Evolutionary conservation across 2,329 filamentous ascomycete species (phyloP).

Genomic region (Pseudogymnoascus sp.): DNA sequence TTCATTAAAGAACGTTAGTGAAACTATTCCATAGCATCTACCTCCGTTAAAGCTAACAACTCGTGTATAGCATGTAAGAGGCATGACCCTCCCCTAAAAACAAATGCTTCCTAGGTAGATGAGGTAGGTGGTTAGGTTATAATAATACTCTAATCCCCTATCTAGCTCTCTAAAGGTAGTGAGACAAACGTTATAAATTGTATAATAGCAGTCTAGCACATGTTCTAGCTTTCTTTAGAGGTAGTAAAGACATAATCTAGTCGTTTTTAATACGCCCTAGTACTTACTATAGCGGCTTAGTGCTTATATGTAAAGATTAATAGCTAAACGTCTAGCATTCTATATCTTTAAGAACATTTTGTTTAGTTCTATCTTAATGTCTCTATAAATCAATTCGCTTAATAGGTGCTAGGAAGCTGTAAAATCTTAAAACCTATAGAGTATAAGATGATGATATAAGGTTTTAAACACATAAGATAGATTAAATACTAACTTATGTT

Average conservation of each 20-base stretch:
- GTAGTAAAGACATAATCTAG: slow-evolving; percentile 11
- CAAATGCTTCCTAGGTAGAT: slow-evolving; percentile 20
- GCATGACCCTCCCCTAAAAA: slow-evolving; percentile 23
- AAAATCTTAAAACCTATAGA: slow-evolving; percentile 12
- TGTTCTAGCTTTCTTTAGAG: slow-evolving; percentile 15
- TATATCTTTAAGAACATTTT: slow-evolving; percentile 15
- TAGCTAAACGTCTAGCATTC: slow-evolving; percentile 9
- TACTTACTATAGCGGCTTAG: slow-evolving; percentile 11
- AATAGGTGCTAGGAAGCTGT: slow-evolving; percentile 10
- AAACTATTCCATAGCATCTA: slow-evolving; percentile 21
- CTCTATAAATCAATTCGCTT: slow-evolving; percentile 12
- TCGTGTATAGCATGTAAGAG: slow-evolving; percentile 26
- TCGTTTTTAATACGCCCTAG: slow-evolving; percentile 11
- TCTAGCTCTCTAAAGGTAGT: slow-evolving; percentile 21
- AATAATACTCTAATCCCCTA: slow-evolving; percentile 19
- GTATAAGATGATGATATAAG: slow-evolving; percentile 12
- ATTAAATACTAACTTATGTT: slow-evolving; percentile 13
- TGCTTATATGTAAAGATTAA: slow-evolving; percentile 9
- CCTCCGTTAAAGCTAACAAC: slow-evolving; percentile 32
- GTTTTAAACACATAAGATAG: slow-evolving; percentile 14
- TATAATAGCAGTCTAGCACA: slow-evolving; percentile 27
- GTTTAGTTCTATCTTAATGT: slow-evolving; percentile 13
- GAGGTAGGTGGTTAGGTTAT: slow-evolving; percentile 22
- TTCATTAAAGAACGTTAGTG: slow-evolving; percentile 18
- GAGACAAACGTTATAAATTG: slow-evolving; percentile 29